Conservation (phyloP, 2,329 filamentous ascomycete species). For the Colletotrichum agaves region DNA sequence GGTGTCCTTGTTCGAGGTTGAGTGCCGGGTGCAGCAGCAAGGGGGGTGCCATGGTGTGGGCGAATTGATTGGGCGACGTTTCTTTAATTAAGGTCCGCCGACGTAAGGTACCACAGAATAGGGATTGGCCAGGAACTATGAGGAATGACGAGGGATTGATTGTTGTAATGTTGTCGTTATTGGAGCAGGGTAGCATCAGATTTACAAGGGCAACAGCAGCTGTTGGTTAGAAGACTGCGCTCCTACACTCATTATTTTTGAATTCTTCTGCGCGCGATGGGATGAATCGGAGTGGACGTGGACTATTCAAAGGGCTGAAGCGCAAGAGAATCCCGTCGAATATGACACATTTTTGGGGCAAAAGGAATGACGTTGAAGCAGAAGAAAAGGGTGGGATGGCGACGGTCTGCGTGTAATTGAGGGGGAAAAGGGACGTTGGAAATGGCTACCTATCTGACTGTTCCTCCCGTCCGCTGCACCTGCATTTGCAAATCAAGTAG, state of each 20-base stretch:
- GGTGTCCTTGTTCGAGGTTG: slow-evolving; percentile 38
- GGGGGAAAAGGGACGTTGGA: too few relatives aligned
- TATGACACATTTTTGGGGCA: not conserved
- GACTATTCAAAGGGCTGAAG: too few relatives aligned
- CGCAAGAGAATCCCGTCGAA: too few relatives aligned
- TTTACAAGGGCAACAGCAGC: not conserved
- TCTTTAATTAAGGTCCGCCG: slow-evolving; percentile 32
- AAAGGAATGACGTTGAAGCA: not conserved
- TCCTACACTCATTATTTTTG: too few relatives aligned
- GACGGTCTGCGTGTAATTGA: not conserved
- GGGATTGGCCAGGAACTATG: slow-evolving; percentile 23
- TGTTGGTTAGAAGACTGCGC: not conserved
- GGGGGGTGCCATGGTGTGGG: slow-evolving; percentile 20
- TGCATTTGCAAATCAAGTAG: not conserved
- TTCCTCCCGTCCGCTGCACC: not conserved
- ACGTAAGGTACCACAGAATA: slow-evolving; percentile 23
- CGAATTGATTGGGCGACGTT: slow-evolving; percentile 29
- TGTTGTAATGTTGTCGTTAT: slow-evolving; percentile 12
- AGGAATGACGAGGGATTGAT: slow-evolving; percentile 5
- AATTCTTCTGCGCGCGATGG: not conserved
- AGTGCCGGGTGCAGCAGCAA: slow-evolving; percentile 35
- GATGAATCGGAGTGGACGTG: not conserved
- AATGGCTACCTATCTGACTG: too few relatives aligned
- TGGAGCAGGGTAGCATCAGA: not conserved
- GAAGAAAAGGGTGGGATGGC: not conserved